Evolutionary conservation across 164 flowering plant genomes (phyloP), one percentile per base, ranked within the genome.

Genomic region (Cinnamomum chago): DNA sequence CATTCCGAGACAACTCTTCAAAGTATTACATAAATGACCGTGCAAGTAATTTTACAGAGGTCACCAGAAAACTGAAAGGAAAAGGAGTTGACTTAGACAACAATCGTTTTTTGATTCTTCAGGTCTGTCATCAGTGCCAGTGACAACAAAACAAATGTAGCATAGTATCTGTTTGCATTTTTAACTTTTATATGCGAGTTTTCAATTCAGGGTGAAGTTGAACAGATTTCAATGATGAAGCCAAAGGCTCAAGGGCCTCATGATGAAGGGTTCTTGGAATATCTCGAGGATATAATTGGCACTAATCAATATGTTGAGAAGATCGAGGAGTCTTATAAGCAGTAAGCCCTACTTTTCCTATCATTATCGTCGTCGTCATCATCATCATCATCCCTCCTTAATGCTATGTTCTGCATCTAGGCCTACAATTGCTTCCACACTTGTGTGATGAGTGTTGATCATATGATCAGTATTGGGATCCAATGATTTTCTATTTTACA

Each of bases 171-270:
- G 3, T 33, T 55, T 50, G 24, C 14, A 30, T 25, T 62, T 23
- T 58, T 55, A 33, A 50, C 28, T 70, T 17, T 14, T n/a, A 18
- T n/a, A 40, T 40, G 11, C 2, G 11, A 35, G 40, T 18, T 24
- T 47, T 73, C 30, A 40, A 58, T 64, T 71, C 81, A 95, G 99
- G 99, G 99, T 50, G 99, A 95, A 83, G 99, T 95, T 60, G 99
- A 95, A 78, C 99, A 95, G 80, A 95, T 95, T 76, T 95, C 99
- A 55, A 73, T 95, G 82, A 95, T 95, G 99, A 95, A 92, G 85
- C 99, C 98, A 17, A 95, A 91, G 83, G 89, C 91, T 17, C 97
- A 92, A 85, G 97, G 97, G 67, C 93, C 90, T n/a, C 99, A 95
- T 78, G 98, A 95, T 81, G 97, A 93, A 86, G 98, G 98, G 23